Evolutionary conservation across 139 green algal species (phyloP).

Genomic region (Coccomyxa sp.): DNA sequence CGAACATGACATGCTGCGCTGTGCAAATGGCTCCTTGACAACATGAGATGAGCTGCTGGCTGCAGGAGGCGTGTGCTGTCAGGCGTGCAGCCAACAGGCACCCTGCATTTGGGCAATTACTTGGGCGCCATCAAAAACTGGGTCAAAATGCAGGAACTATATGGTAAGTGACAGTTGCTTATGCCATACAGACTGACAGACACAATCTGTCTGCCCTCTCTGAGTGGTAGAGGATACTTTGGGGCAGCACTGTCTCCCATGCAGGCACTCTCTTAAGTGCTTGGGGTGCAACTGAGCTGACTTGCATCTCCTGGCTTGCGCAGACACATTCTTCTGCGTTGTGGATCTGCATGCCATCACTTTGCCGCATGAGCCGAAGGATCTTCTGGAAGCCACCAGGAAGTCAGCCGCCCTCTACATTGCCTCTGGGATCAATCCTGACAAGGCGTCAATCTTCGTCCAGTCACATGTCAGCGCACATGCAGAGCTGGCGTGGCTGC

Average conservation of each 20-base stretch:
- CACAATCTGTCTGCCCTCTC: too few species aligned
- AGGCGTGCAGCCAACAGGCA: slow-evolving; percentile 95
- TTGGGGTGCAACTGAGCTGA: neutral
- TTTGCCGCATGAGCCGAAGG: slow-evolving; percentile 80
- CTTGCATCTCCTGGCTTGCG: slow-evolving; percentile 1
- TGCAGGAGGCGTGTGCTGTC: slow-evolving; percentile 82
- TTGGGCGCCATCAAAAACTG: slow-evolving; percentile 96
- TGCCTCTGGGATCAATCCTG: slow-evolving; percentile 86
- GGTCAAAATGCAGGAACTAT: slow-evolving; percentile 90
- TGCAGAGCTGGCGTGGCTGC: slow-evolving; percentile 91
- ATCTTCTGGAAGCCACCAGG: slow-evolving; percentile 69
- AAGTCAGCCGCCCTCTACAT: slow-evolving; percentile 89
- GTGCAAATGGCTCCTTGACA: too few species aligned
- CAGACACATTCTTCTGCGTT: slow-evolving; percentile 94
- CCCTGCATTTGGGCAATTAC: slow-evolving; percentile 97
- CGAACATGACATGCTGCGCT: too few species aligned
- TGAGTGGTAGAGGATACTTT: too few species aligned
- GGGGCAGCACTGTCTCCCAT: neutral
- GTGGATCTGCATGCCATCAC: slow-evolving; percentile 97
- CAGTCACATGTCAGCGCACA: slow-evolving; percentile 93
- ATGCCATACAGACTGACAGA: neutral
- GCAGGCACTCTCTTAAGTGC: neutral
- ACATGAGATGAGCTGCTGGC: too few species aligned
- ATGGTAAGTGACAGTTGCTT: slow-evolving; percentile 43
- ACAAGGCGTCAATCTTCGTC: slow-evolving; percentile 73